Percentiles rank a stretch among this genome's conserved stretches.
Conservation (phyloP, 2,329 filamentous ascomycete genomes). For the Pseudocercospora pini-densiflorae region DNA sequence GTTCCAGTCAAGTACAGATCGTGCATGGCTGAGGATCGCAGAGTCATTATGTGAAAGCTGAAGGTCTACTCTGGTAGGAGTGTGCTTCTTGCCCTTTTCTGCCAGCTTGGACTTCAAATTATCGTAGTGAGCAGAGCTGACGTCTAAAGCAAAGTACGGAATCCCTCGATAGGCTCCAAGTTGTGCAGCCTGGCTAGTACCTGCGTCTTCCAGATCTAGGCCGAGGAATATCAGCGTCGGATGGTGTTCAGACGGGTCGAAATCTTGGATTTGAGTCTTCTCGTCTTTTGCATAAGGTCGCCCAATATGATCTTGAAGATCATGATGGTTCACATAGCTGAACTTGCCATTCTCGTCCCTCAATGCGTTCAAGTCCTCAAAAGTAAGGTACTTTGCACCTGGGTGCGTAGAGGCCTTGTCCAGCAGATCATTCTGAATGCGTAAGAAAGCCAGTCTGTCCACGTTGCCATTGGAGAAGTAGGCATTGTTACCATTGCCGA, state of each 20-base stretch:
- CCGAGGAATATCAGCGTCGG: slow-evolving; percentile 29
- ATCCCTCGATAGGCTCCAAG: slow-evolving; percentile 26
- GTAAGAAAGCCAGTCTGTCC: slow-evolving; percentile 27
- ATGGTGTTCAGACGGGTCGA: slow-evolving; percentile 26
- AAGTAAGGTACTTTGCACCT: slow-evolving; percentile 26
- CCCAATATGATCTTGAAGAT: slow-evolving; percentile 24
- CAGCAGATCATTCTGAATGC: slow-evolving; percentile 25
- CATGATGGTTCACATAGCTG: slow-evolving; percentile 22
- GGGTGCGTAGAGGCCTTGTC: slow-evolving; percentile 29
- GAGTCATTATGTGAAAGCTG: slow-evolving; percentile 26
- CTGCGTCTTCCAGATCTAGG: slow-evolving; percentile 26
- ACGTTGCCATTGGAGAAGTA: slow-evolving; percentile 29
- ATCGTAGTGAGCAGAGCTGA: slow-evolving; percentile 25
- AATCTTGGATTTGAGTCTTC: slow-evolving; percentile 26
- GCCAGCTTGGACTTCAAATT: slow-evolving; percentile 21
- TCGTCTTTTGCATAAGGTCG: slow-evolving; percentile 27
- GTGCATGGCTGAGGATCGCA: slow-evolving; percentile 29
- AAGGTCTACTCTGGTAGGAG: slow-evolving; percentile 27
- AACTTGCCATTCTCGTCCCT: slow-evolving; percentile 22
- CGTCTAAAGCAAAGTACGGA: slow-evolving; percentile 31
- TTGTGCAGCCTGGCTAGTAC: slow-evolving; percentile 20
- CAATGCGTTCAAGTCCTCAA: slow-evolving; percentile 28
- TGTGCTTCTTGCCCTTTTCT: slow-evolving; percentile 21
- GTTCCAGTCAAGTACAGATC: slow-evolving; percentile 30
- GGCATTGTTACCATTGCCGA: slow-evolving; percentile 28